phyloP scores from a whole-genome alignment of 2,329 filamentous ascomycete species.

The Pestalotiopsis sp. region DNA sequence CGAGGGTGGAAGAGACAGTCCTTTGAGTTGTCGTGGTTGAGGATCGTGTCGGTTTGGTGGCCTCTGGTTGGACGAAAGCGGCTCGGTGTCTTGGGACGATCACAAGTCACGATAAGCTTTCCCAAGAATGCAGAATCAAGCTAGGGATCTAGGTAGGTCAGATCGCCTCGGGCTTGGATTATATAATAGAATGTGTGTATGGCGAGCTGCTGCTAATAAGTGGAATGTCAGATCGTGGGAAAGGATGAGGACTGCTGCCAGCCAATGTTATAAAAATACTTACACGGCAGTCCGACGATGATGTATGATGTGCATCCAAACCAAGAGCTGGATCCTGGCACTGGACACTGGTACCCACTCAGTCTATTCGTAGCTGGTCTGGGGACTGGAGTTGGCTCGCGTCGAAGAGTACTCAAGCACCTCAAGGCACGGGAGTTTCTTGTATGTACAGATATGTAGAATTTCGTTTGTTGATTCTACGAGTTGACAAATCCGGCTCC shows the following conservation, averaged over 20 bases:
- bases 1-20: constrained; percentile 18
- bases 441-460: no score
- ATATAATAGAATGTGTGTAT: neutral
- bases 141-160: neutral
- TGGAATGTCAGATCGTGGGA: neutral
- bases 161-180: neutral
- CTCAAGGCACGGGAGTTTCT: no score
- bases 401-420: no score
- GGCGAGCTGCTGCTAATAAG: neutral
- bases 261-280: neutral
- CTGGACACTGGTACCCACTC: neutral
- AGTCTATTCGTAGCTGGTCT: neutral
- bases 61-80: constrained; percentile 33
- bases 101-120: constrained; percentile 3
- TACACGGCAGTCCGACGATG: neutral
- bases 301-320: neutral
- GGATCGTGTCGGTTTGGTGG: constrained; percentile 33
- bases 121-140: neutral
- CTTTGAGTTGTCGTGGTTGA: constrained; percentile 29
- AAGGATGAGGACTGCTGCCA: neutral
- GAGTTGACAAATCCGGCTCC: no score
- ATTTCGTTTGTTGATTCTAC: no score
- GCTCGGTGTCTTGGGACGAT: constrained; percentile 1
- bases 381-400: neutral
- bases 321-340: neutral